Evolutionary conservation across 306 rosid genomes (phyloP).

Genomic region (Trifolium pratense): DNA sequence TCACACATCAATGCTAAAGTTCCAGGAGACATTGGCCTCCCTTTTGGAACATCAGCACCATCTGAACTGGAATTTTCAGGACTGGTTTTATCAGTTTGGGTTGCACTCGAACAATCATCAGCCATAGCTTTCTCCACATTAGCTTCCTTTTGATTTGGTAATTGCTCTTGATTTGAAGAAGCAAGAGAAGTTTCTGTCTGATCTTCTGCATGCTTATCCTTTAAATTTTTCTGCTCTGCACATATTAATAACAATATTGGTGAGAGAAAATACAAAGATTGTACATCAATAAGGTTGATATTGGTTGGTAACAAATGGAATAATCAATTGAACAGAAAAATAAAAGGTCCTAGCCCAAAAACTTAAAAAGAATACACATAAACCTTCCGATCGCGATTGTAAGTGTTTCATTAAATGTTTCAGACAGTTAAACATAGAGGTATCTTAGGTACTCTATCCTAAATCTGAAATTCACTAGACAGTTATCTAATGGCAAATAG

Average conservation of each 20-base stretch:
- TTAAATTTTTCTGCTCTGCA: constrained; percentile 69
- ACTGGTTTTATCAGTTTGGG: constrained; percentile 69
- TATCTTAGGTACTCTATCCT: constrained; percentile 23
- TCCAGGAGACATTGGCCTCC: constrained; percentile 96
- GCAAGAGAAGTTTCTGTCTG: constrained; percentile 72
- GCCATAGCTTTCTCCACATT: constrained; percentile 68
- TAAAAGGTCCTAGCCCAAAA: constrained; percentile 28
- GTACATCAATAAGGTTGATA: constrained; percentile 14
- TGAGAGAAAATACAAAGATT: constrained; percentile 37
- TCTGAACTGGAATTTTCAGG: constrained; percentile 78
- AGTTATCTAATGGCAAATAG: constrained; percentile 32
- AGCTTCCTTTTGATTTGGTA: constrained; percentile 63
- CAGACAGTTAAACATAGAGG: constrained; percentile 24
- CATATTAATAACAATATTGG: constrained; percentile 40
- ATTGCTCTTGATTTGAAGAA: constrained; percentile 74
- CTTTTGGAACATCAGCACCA: constrained; percentile 69
- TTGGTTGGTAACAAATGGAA: constrained; percentile 35
- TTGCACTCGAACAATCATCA: constrained; percentile 83
- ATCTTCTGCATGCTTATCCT: constrained; percentile 68
- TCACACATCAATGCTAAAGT: constrained; percentile 99
- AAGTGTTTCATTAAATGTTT: constrained; percentile 29
- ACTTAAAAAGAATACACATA: constrained; percentile 6
- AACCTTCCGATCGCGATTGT: background rate
- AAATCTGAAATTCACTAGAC: constrained; percentile 24
- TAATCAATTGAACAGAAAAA: constrained; percentile 31